Conservation (phyloP, 2,329 filamentous ascomycete genomes). For the Colletotrichum filicis region DNA sequence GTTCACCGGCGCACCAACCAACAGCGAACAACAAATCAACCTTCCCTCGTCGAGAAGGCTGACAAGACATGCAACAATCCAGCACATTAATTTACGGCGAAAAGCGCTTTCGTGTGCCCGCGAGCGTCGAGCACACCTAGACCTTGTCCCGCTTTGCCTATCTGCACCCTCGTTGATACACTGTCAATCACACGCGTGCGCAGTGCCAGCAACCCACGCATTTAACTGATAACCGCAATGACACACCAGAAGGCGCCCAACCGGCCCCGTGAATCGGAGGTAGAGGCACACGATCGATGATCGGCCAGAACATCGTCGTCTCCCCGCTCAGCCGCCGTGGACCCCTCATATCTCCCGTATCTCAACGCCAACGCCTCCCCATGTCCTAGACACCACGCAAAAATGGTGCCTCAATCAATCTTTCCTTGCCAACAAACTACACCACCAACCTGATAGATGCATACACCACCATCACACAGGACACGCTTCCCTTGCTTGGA, state of each 20-base stretch:
- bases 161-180: neutral
- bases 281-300: conserved; percentile 23
- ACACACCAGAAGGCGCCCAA: neutral
- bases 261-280: conserved; percentile 21
- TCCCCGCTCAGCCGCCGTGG: neutral
- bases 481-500: neutral
- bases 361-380: too few relatives aligned
- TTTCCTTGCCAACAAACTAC: neutral
- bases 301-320: conserved; percentile 13
- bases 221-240: neutral
- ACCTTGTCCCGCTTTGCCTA: conserved; percentile 15
- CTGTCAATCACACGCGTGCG: neutral
- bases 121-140: neutral
- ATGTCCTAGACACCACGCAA: neutral
- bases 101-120: neutral
- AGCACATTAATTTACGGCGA: neutral
- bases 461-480: neutral
- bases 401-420: neutral
- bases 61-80: conserved; percentile 30
- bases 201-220: neutral
- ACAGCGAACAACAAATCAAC: conserved; percentile 24
- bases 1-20: conserved; percentile 18
- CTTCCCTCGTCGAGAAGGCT: conserved; percentile 36
- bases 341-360: too few relatives aligned
- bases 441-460: conserved; percentile 5